phyloP scores from a whole-genome alignment of 495 filamentous ascomycete genomes.

The Diplogelasinospora grovesii region DNA sequence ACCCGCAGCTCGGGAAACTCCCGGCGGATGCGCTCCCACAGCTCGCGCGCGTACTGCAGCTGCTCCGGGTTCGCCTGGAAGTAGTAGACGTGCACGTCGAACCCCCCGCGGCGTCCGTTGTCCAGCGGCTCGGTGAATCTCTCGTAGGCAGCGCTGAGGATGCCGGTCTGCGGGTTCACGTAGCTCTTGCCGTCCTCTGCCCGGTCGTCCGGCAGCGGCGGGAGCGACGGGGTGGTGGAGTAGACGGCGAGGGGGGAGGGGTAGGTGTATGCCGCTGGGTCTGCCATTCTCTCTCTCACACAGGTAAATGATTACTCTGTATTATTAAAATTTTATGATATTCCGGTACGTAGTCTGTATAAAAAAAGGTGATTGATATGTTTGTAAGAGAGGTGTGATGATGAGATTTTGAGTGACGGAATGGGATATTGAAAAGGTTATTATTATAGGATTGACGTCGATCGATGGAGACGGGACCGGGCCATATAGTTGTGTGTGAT shows the following conservation, averaged over 20 bases:
- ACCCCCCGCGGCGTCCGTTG: slow-evolving; percentile 53
- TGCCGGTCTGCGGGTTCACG: slow-evolving; percentile 50
- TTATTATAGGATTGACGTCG: too few relatives aligned
- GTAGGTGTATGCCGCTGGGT: slow-evolving; percentile 37
- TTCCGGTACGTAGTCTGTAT: too few relatives aligned
- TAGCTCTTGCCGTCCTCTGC: slow-evolving; percentile 61
- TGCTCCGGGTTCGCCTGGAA: slow-evolving; percentile 59
- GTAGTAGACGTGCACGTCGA: slow-evolving; percentile 80
- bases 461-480: too few relatives aligned
- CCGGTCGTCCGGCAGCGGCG: slow-evolving; percentile 57
- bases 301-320: not conserved
- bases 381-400: too few relatives aligned
- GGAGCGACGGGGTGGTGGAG: slow-evolving; percentile 53
- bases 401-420: too few relatives aligned
- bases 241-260: slow-evolving; percentile 64
- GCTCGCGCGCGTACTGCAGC: slow-evolving; percentile 55
- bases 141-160: slow-evolving; percentile 57
- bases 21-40: slow-evolving; percentile 70
- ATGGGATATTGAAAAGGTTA: too few relatives aligned
- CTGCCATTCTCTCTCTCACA: slow-evolving; percentile 6
- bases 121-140: slow-evolving; percentile 57
- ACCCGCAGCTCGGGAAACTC: slow-evolving; percentile 88
- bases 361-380: too few relatives aligned
- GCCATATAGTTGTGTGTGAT: too few relatives aligned
- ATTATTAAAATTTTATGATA: too few relatives aligned